Evolutionary conservation across 2,329 filamentous ascomycete genomes (phyloP).

Genomic region (Neonectria faginata): DNA sequence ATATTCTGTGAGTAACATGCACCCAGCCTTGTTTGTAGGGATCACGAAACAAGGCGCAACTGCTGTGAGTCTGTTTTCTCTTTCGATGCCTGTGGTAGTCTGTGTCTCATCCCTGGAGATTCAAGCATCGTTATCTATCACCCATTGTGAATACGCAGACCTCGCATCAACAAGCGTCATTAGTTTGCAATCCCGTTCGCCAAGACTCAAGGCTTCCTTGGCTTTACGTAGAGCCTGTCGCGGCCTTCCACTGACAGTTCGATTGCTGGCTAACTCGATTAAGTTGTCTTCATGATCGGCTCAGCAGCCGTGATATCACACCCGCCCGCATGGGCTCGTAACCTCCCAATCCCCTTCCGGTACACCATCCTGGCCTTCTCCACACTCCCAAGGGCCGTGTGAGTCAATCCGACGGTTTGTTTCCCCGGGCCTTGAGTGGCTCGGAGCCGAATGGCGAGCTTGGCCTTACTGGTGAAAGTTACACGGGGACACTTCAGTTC

Average conservation of each 20-base stretch:
- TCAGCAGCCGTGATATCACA: constrained; percentile 1
- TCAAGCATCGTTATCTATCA: too few species aligned
- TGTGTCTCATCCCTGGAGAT: constrained; percentile 2
- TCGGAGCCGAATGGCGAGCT: constrained; percentile 3
- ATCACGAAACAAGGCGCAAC: constrained; percentile 9
- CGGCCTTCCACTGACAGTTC: not conserved
- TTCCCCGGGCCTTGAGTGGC: not conserved
- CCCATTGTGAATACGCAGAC: not conserved
- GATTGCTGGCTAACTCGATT: not conserved
- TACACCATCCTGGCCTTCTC: not conserved
- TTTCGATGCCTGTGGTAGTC: not conserved
- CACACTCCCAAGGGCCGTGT: constrained; percentile 3
- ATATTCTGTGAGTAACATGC: constrained; percentile 3
- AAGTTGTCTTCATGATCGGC: not conserved
- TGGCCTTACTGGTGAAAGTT: too few species aligned
- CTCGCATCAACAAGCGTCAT: not conserved
- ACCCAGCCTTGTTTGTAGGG: constrained; percentile 5
- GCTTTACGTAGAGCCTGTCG: constrained; percentile 19
- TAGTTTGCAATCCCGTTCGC: not conserved
- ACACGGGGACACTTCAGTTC: not conserved
- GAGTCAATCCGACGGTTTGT: constrained; percentile 18
- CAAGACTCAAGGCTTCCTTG: not conserved
- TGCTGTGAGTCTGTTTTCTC: not conserved
- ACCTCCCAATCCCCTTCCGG: constrained; percentile 6
- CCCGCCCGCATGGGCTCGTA: constrained; percentile 2